Percentiles rank a stretch among this genome's conserved stretches.
Conservation (phyloP, 805 yeast species). For the Saccharomyces paradoxus region DNA sequence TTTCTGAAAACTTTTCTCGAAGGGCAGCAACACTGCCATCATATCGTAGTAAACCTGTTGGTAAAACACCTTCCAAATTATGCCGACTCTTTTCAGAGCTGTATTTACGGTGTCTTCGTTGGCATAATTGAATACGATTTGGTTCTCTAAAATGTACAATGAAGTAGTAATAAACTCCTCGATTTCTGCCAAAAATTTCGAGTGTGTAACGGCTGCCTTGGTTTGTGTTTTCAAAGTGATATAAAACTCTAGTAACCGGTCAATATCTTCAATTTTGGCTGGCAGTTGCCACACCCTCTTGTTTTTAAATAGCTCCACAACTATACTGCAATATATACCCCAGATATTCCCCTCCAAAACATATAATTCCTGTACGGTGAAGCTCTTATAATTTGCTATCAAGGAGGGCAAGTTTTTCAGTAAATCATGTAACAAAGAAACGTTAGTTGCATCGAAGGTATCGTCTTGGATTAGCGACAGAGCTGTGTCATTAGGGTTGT, state of each 20-base stretch:
- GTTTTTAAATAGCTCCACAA: constrained; percentile 23
- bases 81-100: constrained; percentile 31
- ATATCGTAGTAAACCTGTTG: constrained; percentile 48
- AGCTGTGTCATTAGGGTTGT: constrained; percentile 15
- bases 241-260: constrained; percentile 22
- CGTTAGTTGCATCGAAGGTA: constrained; percentile 8
- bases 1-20: constrained; percentile 29
- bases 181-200: constrained; percentile 21
- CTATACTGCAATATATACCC: constrained; percentile 26
- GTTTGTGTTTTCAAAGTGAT: constrained; percentile 22
- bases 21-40: constrained; percentile 53
- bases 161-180: constrained; percentile 29
- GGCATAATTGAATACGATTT: constrained; percentile 28
- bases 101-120: constrained; percentile 31
- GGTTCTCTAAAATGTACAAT: constrained; percentile 34
- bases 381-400: constrained; percentile 26
- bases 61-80: constrained; percentile 52
- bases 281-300: constrained; percentile 28
- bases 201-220: constrained; percentile 19
- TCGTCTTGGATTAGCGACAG: constrained; percentile 11
- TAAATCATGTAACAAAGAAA: constrained; percentile 21
- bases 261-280: constrained; percentile 24
- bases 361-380: constrained; percentile 23
- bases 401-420: constrained; percentile 27
- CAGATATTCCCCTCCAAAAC: constrained; percentile 27